Base-by-base conservation (phyloP, 2,329 filamentous ascomycete genomes). In the Aspergillus tanneri region DNA sequence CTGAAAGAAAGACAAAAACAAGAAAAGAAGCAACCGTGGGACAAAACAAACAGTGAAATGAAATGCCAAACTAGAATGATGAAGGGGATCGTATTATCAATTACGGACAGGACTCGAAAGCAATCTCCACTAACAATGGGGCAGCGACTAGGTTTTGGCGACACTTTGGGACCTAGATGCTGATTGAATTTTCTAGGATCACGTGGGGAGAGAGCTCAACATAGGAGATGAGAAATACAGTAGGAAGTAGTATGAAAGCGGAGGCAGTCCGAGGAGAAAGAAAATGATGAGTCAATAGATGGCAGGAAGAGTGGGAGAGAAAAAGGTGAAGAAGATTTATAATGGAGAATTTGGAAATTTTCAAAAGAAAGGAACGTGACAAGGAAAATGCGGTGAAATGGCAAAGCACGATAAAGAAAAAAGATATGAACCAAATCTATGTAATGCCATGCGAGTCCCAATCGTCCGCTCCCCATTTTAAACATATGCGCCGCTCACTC, bases 391-490 rank as follows among this genome's bases (percentile, higher is more conserved):
- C 45, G 57, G 45, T 36, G 54, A 54, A 57, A 43, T 52, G 45
- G 53, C 47, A 35, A 54, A 52, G 36, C 39, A 52, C 43, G 50
- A 37, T 56, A 52, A 32, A 55, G 46, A 38, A 53, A 38, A 65
- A 63, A 65, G 54, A 65, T 59, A 61, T 65, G 60, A 66, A 61
- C 59, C 62, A 63, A 58, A 61, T 68, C 62, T 67, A 66, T 67
- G 62, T 65, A 65, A 67, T 68, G 64, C 65, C 65, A 65, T 67
- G 65, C 60, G 59, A 67, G 58, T 65, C 62, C 61, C 61, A 68
- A 62, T 62, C 60, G 61, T 61, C 63, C 57, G 63, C 61, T 65
- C 60, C 60, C 62, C 65, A 55, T 67, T 68, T 67, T 66, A 67
- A 65, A 55, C 64, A 65, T 59, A 64, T 66, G 64, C 65, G 64